Evolutionary conservation across 371 early-diverging fungal genomes (phyloP).

Genomic region (Thermomucor indicae-seudaticae): DNA sequence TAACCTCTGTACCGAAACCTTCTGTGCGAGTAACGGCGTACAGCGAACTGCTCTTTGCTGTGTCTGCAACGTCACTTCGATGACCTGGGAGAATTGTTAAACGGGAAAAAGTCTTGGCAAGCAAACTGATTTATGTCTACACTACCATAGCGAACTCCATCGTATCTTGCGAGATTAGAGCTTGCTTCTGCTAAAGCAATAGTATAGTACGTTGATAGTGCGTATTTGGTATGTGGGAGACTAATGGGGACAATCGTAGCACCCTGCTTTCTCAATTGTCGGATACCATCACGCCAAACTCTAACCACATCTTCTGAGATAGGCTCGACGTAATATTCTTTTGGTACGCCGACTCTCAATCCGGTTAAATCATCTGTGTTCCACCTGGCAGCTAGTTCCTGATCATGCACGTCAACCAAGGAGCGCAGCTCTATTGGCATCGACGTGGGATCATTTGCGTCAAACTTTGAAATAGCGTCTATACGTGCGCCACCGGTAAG

Average conservation of each 20-base stretch:
- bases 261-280: slow-evolving; percentile 51
- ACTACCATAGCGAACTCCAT: slow-evolving; percentile 83
- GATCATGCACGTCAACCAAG: slow-evolving; percentile 22
- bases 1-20: slow-evolving; percentile 82
- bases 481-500: neutral
- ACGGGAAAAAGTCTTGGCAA: neutral
- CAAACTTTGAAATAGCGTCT: slow-evolving; percentile 58
- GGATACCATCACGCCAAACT: slow-evolving; percentile 64
- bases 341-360: slow-evolving; percentile 71
- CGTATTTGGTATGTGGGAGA: slow-evolving; percentile 64
- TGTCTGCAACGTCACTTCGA: slow-evolving; percentile 16
- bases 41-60: slow-evolving; percentile 27
- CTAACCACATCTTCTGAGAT: slow-evolving; percentile 45
- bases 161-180: slow-evolving; percentile 85
- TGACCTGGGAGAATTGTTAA: slow-evolving; percentile 26
- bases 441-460: slow-evolving; percentile 60
- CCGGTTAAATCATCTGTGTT: slow-evolving; percentile 39
- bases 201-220: slow-evolving; percentile 85
- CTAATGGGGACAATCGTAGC: slow-evolving; percentile 69
- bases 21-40: slow-evolving; percentile 62
- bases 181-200: slow-evolving; percentile 91
- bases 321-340: slow-evolving; percentile 77
- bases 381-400: slow-evolving; percentile 14
- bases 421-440: slow-evolving; percentile 27
- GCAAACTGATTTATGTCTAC: neutral